Evolutionary conservation across 2,329 filamentous ascomycete genomes (phyloP), one percentile per base, ranked within the genome.

Genomic region (Colletotrichum paranaense): DNA sequence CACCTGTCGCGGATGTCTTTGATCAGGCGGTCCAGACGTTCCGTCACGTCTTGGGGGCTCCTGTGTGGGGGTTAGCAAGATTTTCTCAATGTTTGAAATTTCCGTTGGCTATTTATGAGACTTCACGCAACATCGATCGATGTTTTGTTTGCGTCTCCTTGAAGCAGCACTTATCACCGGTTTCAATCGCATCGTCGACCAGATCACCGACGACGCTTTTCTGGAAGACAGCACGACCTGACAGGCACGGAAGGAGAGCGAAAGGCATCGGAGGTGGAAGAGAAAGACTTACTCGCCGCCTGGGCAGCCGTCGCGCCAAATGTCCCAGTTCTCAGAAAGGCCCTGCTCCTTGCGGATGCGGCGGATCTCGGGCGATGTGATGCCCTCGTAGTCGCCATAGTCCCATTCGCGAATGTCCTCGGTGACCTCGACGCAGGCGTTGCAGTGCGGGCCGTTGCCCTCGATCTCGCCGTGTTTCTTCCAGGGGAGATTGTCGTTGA

Each of bases 281-380:
- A 53, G 24, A 28, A 68, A 62, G n/a, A 88, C 91, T 82, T 83
- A 94, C 92, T 97, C 95, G 81, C 95, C 95, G 3, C 92, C 93
- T 1, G 92, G 93, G 82, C 95, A 97, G 0, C 95, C 95, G 80
- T 97, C 94, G n/a, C 86, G 87, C 95, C 95, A 97, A 76, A 97
- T 97, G 83, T 97, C 93, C 94, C 94, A 97, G 28, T 84, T 81
- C 4, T 85, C 87, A 53, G 85, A 76, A 24, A 88, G 84, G 8
- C 93, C 93, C 72, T 90, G 85, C 78, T 88, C 85, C 73, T 84
- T 86, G 63, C 89, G 88, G 76, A 84, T 78, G 65, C 87, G 86
- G 63, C 89, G 86, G 79, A 97, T 97, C 76, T 94, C 87, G 19
- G 87, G 83, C 74, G 88, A 92, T 46, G 93, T 94, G 79, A 97